Evolutionary conservation across 257 asterid species (phyloP), one percentile per base, ranked within the genome.

Genomic region (Scutellaria barbata): DNA sequence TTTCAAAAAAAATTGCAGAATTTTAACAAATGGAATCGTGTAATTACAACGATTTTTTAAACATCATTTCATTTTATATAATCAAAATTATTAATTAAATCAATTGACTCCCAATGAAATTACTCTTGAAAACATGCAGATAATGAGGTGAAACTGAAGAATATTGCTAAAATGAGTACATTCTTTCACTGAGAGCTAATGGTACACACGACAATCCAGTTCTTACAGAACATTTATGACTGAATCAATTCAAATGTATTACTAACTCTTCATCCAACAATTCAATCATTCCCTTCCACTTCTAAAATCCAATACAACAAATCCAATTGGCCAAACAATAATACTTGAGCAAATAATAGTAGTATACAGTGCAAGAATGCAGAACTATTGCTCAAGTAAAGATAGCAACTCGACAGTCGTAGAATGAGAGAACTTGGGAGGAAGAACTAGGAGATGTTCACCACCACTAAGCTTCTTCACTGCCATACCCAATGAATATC

Each of bases 391-490:
- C 50, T 81, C 30, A 57, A 46, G 74, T 17, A 8, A 51, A 30
- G 74, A 75, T 46, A 57, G 69, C 73, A 82, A 55, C 78, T 82
- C 72, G 8, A 71, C 60, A 55, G 86, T 79, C 17, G 86, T 76
- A 13, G 86, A 82, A 59, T 79, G 84, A 45, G 88, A 81, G 83
- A 85, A 83, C 1, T 83, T 85, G 53, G 79, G 86, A 40, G 86
- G 90, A 35, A 83, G 87, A 59, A 60, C 68, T 78, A 79, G 65
- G 18, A 85, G 86, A 59, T 78, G 83, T 77, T 71, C 77, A 5
- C 72, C 81, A 33, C 77, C 84, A 40, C 74, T 74, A 77, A 71
- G 60, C 74, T 78, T 81, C 76, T 79, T 76, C 80, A 77, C 77
- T 8, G 88, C 86, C 85, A 71, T 68, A 16, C 84, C 91, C 73